These are phyloP conservation scores for Peniophora sp. DNA, from an alignment of 1,284 basidiomycete species.

Conservation along the genomic window DNA sequence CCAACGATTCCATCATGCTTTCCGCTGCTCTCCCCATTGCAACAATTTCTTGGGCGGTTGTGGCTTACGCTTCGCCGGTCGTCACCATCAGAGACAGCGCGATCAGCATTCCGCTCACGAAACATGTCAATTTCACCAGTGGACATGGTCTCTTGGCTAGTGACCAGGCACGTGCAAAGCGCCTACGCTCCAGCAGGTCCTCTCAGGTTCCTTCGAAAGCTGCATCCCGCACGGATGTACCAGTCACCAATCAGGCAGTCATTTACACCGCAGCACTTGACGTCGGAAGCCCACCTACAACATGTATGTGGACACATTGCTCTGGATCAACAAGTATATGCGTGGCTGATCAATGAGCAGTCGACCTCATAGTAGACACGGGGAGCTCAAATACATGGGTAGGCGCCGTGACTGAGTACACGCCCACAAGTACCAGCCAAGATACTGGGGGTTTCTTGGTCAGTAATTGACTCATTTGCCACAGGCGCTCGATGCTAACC, in stretches of 20 bases:
- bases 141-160: slow-evolving; percentile 14
- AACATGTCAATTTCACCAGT: slow-evolving; percentile 16
- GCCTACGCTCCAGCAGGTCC: no score
- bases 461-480: slow-evolving; percentile 8
- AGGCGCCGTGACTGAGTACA: slow-evolving; percentile 38
- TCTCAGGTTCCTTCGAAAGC: slow-evolving; percentile 9
- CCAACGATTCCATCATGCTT: slow-evolving; percentile 39
- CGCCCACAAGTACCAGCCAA: slow-evolving; percentile 31
- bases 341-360: slow-evolving; percentile 13
- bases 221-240: slow-evolving; percentile 26
- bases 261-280: slow-evolving; percentile 46
- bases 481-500: slow-evolving; percentile 2
- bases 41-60: slow-evolving; percentile 40
- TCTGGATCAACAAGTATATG: not conserved
- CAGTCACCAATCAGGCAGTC: slow-evolving; percentile 21
- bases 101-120: slow-evolving; percentile 20
- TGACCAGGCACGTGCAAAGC: slow-evolving; percentile 9
- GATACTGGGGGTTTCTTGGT: slow-evolving; percentile 34
- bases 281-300: slow-evolving; percentile 46
- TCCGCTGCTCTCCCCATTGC: slow-evolving; percentile 43
- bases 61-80: slow-evolving; percentile 35
- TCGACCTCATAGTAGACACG: slow-evolving; percentile 41
- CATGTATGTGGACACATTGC: slow-evolving; percentile 16
- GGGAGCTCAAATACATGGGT: slow-evolving; percentile 44
- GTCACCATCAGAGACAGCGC: slow-evolving; percentile 13